These are phyloP conservation scores for Parastagonospora avenae DNA, from an alignment of 2,329 filamentous ascomycete species.

Conservation along the genomic window DNA sequence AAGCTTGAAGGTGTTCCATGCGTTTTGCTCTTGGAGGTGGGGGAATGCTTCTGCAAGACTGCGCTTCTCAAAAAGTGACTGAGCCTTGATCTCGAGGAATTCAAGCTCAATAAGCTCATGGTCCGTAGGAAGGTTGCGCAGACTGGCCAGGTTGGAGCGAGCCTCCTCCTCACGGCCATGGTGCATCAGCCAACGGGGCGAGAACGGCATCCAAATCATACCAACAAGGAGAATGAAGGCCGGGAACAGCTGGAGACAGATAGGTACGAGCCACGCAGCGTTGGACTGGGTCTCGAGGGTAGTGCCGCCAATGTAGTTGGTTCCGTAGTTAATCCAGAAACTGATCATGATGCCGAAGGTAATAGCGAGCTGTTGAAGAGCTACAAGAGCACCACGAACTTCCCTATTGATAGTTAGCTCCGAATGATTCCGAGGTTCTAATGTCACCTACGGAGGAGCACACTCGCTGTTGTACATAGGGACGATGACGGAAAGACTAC, in stretches of 20 bases:
- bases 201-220: slow-evolving; percentile 82
- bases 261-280: slow-evolving; percentile 74
- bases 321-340: slow-evolving; percentile 46
- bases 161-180: slow-evolving; percentile 73
- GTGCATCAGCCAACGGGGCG: slow-evolving; percentile 75
- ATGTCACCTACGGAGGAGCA: slow-evolving; percentile 53
- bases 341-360: slow-evolving; percentile 53
- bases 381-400: slow-evolving; percentile 69
- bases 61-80: slow-evolving; percentile 76
- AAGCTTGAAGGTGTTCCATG: slow-evolving; percentile 60
- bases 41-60: slow-evolving; percentile 70
- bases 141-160: slow-evolving; percentile 63
- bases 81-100: slow-evolving; percentile 82
- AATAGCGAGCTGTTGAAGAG: slow-evolving; percentile 66
- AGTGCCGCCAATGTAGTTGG: slow-evolving; percentile 61
- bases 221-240: slow-evolving; percentile 69
- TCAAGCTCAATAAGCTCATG: slow-evolving; percentile 75
- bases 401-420: slow-evolving; percentile 56
- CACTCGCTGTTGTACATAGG: slow-evolving; percentile 56
- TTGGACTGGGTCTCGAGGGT: slow-evolving; percentile 62
- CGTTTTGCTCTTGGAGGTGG: slow-evolving; percentile 62
- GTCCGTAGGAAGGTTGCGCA: slow-evolving; percentile 66
- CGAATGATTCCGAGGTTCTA: neutral
- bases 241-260: slow-evolving; percentile 72
- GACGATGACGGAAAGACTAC: slow-evolving; percentile 70